Conservation (phyloP, 345 rosid species). For the Adansonia digitata region DNA sequence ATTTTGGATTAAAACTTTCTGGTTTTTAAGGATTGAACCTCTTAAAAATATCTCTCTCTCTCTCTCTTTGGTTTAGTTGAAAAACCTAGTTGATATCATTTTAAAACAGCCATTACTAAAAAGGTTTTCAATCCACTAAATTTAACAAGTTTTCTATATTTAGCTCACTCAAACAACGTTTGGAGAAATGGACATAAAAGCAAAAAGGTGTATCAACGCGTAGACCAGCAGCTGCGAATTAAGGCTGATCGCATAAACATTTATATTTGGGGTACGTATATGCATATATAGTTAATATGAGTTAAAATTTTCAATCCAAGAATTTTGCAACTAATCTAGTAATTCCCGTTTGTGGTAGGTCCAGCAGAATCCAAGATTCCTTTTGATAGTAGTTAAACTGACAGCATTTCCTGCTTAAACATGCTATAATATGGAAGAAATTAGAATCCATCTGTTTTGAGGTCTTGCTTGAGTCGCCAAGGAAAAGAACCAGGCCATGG, state of each 20-base stretch:
- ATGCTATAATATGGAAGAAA: neutral
- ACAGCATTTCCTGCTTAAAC: neutral
- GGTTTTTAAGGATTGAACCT: too few relatives aligned
- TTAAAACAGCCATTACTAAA: too few relatives aligned
- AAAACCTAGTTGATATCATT: too few relatives aligned
- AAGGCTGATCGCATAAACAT: too few relatives aligned
- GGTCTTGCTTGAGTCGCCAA: neutral
- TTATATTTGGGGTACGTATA: too few relatives aligned
- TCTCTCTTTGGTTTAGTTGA: too few relatives aligned
- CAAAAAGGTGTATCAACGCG: neutral
- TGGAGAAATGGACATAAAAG: neutral
- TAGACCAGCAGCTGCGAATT: conserved; percentile 2
- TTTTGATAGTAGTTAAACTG: neutral
- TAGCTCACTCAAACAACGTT: neutral
- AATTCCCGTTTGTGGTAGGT: neutral
- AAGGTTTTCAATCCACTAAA: too few relatives aligned
- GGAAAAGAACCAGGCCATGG: neutral
- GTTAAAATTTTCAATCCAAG: neutral
- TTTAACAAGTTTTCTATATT: too few relatives aligned
- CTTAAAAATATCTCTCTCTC: too few relatives aligned
- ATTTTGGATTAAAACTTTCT: neutral
- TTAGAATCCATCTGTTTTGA: neutral
- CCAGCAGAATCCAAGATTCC: neutral
- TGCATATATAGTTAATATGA: neutral
- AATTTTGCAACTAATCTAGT: neutral